Percentiles rank a stretch among this genome's conserved stretches.
Conservation (phyloP, 1,139 yeast species). For the Geotrichum phurueaensis region DNA sequence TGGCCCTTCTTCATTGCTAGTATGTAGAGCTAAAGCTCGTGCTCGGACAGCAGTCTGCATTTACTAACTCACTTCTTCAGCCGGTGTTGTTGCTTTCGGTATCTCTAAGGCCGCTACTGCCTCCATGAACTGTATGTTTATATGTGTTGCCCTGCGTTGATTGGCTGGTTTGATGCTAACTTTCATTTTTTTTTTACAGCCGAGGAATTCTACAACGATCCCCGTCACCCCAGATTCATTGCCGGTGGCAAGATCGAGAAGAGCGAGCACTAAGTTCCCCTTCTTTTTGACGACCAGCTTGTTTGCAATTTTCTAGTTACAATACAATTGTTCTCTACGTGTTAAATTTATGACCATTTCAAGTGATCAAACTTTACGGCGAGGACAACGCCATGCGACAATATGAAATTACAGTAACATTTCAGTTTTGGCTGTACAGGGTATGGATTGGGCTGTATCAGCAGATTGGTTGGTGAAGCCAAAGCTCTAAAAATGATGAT, state of each 20-base stretch:
- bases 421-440: neutral
- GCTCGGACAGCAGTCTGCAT: neutral
- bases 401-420: neutral
- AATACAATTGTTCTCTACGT: neutral
- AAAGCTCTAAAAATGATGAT: neutral
- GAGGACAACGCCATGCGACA: neutral
- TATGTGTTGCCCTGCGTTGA: neutral
- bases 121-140: constrained; percentile 43
- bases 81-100: constrained; percentile 49
- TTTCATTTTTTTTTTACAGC: constrained; percentile 20
- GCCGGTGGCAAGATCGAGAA: constrained; percentile 45
- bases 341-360: neutral
- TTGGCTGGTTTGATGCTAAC: neutral
- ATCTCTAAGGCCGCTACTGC: constrained; percentile 54
- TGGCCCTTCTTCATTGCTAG: constrained; percentile 68
- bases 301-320: neutral
- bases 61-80: constrained; percentile 7
- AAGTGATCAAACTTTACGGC: neutral
- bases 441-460: neutral
- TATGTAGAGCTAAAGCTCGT: constrained; percentile 26
- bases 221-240: constrained; percentile 68
- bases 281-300: neutral
- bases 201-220: constrained; percentile 65
- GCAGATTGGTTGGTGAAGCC: neutral
- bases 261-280: constrained; percentile 38